Evolutionary conservation across 177 flowering plant species (phyloP).

Genomic region (Vitis hybrid): DNA sequence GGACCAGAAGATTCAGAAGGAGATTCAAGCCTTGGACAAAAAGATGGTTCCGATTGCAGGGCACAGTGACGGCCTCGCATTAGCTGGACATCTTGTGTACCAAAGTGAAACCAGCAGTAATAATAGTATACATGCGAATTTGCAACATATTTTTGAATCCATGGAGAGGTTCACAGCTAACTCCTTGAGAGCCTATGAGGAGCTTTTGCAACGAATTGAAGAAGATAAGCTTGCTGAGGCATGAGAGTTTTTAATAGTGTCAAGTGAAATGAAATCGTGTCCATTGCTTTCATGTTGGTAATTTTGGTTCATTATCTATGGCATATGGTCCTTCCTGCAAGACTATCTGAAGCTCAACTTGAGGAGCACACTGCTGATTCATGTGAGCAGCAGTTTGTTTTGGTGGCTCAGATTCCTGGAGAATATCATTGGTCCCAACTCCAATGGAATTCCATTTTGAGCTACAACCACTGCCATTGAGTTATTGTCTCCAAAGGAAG

Average conservation of each 20-base stretch:
- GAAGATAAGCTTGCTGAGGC: slow-evolving; percentile 48
- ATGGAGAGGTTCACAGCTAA: slow-evolving; percentile 71
- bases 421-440: neutral
- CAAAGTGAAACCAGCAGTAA: slow-evolving; percentile 47
- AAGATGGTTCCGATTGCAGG: slow-evolving; percentile 50
- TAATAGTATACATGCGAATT: slow-evolving; percentile 51
- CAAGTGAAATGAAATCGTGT: neutral
- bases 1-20: slow-evolving; percentile 75
- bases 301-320: neutral
- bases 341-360: neutral
- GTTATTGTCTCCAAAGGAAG: neutral
- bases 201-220: slow-evolving; percentile 61
- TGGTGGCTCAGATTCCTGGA: too few species aligned
- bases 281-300: neutral
- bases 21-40: slow-evolving; percentile 75
- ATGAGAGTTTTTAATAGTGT: slow-evolving; percentile 6
- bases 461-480: neutral
- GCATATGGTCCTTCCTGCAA: neutral
- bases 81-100: slow-evolving; percentile 46
- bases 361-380: neutral
- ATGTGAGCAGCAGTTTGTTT: too few species aligned
- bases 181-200: slow-evolving; percentile 68
- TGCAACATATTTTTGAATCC: slow-evolving; percentile 73
- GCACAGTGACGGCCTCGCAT: slow-evolving; percentile 34
- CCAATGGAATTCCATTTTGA: neutral